Evolutionary conservation across 108 stramenopile genomes (phyloP).

Genomic region (Cyclotella distinguenda): DNA sequence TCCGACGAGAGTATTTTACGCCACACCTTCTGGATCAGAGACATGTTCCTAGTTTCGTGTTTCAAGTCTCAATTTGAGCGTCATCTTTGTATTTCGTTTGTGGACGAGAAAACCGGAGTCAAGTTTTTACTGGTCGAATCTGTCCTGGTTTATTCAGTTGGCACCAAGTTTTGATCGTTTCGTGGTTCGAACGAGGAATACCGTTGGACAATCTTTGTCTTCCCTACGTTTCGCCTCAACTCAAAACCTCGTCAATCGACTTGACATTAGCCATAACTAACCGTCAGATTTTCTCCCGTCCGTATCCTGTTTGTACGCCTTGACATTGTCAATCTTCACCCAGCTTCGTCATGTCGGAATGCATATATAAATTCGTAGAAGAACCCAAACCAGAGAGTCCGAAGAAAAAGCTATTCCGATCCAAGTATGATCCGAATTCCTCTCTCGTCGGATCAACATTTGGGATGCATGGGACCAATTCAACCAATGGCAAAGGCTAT

Average conservation of each 20-base stretch:
- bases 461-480: conserved; percentile 54
- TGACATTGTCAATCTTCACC: too few species aligned
- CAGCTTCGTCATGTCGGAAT: conserved; percentile 46
- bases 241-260: too few species aligned
- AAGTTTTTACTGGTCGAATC: too few species aligned
- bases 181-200: too few species aligned
- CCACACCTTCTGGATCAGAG: conserved; percentile 1
- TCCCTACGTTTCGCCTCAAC: too few species aligned
- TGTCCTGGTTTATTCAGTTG: too few species aligned
- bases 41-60: not conserved
- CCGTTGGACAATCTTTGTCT: too few species aligned
- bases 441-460: conserved; percentile 64
- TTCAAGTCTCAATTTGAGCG: not conserved
- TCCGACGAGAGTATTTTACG: not conserved
- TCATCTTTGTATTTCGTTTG: not conserved
- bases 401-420: conserved; percentile 60
- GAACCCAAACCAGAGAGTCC: conserved; percentile 29
- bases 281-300: too few species aligned
- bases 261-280: too few species aligned
- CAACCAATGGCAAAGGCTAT: conserved; percentile 51
- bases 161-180: too few species aligned
- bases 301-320: too few species aligned
- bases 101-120: too few species aligned
- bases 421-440: conserved; percentile 55
- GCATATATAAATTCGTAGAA: conserved; percentile 66